Evolutionary conservation across 805 yeast genomes (phyloP).

Genomic region (Jamesozyma hellenica): DNA sequence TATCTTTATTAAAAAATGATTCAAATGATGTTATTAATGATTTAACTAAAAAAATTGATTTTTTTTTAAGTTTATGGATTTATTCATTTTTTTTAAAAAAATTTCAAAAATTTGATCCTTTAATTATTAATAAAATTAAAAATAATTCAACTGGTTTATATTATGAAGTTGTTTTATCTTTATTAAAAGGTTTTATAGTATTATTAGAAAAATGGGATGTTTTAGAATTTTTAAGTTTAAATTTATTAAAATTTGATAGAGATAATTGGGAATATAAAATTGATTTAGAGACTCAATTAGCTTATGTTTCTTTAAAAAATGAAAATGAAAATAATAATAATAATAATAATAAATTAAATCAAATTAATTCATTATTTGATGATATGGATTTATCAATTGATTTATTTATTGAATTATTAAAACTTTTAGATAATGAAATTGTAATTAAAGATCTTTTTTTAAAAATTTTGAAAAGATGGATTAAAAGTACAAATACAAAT

Average conservation of each 20-base stretch:
- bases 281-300: conserved; percentile 30
- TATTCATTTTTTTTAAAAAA: conserved; percentile 30
- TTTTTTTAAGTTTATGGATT: conserved; percentile 30
- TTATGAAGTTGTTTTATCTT: conserved; percentile 24
- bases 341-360: conserved; percentile 3
- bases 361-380: conserved; percentile 29
- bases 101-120: conserved; percentile 18
- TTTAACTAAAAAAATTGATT: conserved; percentile 18
- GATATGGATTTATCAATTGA: conserved; percentile 38
- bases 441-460: conserved; percentile 41
- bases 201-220: conserved; percentile 21
- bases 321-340: neutral
- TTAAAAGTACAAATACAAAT: conserved; percentile 18
- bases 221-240: conserved; percentile 22
- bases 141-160: conserved; percentile 14
- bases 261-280: conserved; percentile 31
- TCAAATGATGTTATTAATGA: conserved; percentile 29
- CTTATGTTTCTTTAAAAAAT: conserved; percentile 19
- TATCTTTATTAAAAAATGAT: conserved; percentile 45
- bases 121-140: conserved; percentile 2
- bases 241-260: conserved; percentile 27
- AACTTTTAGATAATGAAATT: conserved; percentile 38
- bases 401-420: conserved; percentile 35
- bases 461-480: conserved; percentile 51
- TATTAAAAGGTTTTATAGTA: conserved; percentile 28